phyloP scores from a whole-genome alignment of 331 rosid species.

The Pyrus hybrid region DNA sequence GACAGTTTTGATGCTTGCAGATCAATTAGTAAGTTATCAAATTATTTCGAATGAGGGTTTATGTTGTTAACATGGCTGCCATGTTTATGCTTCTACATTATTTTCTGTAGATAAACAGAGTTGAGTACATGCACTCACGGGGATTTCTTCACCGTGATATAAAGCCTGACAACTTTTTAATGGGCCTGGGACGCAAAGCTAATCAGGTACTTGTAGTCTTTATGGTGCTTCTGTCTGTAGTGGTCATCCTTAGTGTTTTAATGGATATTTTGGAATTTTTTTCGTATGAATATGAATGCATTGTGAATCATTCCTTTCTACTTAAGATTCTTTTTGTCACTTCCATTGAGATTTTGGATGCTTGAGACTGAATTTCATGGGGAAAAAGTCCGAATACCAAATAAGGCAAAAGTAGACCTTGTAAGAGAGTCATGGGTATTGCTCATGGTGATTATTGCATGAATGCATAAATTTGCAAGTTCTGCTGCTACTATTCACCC shows the following conservation, averaged over 20 bases:
- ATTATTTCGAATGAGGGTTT: conserved; percentile 12
- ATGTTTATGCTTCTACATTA: conserved; percentile 20
- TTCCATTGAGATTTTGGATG: not conserved
- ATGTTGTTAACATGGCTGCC: not conserved
- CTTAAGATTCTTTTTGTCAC: not conserved
- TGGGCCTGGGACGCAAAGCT: conserved; percentile 98
- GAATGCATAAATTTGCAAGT: not conserved
- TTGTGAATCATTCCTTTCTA: not conserved
- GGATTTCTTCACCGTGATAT: conserved; percentile 99
- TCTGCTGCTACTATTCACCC: not conserved
- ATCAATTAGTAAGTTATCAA: conserved; percentile 73
- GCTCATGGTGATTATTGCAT: not conserved
- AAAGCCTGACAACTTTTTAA: conserved; percentile 98
- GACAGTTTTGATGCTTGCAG: conserved; percentile 98
- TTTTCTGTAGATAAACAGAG: conserved; percentile 71
- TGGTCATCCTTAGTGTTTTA: not conserved
- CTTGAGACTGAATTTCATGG: not conserved
- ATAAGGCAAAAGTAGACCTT: not conserved
- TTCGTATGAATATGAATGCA: not conserved
- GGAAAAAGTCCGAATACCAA: not conserved
- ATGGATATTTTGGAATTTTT: not conserved
- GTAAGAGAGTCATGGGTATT: not conserved
- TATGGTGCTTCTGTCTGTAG: not conserved
- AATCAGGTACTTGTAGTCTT: conserved; percentile 61
- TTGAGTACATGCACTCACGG: conserved; percentile 95